Base-by-base conservation (phyloP, 257 asterid species). In the Ehretia macrophylla region DNA sequence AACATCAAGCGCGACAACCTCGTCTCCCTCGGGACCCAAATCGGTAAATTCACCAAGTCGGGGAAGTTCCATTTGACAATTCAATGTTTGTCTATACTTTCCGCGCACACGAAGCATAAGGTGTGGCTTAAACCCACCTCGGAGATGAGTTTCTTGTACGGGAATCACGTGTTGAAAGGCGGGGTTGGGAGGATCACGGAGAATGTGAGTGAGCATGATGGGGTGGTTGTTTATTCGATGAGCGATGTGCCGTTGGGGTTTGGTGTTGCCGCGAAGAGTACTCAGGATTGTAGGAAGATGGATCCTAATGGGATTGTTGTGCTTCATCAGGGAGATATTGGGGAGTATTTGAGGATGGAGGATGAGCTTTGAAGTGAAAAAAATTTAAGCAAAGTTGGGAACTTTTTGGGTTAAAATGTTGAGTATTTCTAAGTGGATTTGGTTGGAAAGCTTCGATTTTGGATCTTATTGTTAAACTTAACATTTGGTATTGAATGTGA, bases 111-210 rank as follows among this genome's bases (percentile, higher is more conserved):
- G 4, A 86, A 81, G 79, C 96, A 88, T 54, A 91, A 91, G 64
- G 94, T 91, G 1, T 91, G 98, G 96, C 76, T 91, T 32, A 91
- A 91, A 63, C 94, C 96, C 21, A 84, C 95, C 0, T 71, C 92
- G 14, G 98, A 91, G 62, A 88, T 88, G 95, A 81, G 88, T 40
- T 91, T 87, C 20, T 53, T 88, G 73, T 88, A 91, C 14, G 98
- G 98, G 9, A 91, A 91, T 48, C 81, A 84, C 47, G 90, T 91
- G 37, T 63, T 91, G 82, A 91, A 91, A 72, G 98, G 98, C 10
- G 96, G 98, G 27, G 66, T 91, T 14, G 95, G 97, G 44, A 82
- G 98, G 87, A 83, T 88, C 48, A 92, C 98, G 6, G 95, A 90
- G 91, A 85, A 72, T 66, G 80, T 87, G 64, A 81, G 66, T 50